Percentiles rank a stretch among this genome's conserved stretches.
Evolutionary conservation across 2,329 filamentous ascomycete species (phyloP).

Genomic region (Colletotrichum sidae): DNA sequence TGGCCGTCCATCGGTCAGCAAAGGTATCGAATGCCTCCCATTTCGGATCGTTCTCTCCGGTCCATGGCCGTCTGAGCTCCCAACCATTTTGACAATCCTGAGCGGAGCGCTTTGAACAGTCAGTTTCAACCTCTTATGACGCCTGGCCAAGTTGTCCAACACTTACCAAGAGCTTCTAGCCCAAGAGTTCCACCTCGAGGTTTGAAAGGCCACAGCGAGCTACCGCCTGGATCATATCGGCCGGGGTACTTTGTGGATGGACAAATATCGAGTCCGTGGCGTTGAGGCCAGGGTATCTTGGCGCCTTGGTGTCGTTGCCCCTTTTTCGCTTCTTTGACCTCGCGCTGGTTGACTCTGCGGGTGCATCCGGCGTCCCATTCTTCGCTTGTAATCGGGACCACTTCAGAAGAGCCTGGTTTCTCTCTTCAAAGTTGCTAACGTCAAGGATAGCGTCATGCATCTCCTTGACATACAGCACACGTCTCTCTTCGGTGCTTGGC

Average conservation of each 20-base stretch:
- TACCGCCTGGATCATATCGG: not conserved
- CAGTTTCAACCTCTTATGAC: not conserved
- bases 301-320: not conserved
- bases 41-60: not conserved
- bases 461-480: not conserved
- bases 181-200: not conserved
- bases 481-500: not conserved
- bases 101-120: not conserved
- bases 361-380: not conserved
- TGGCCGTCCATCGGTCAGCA: not conserved
- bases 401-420: not conserved
- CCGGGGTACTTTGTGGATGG: not conserved
- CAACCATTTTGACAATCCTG: not conserved
- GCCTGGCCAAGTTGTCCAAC: not conserved
- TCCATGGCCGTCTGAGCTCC: not conserved
- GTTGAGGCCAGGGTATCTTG: not conserved
- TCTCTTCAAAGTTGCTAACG: not conserved
- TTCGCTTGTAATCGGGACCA: not conserved
- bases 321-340: not conserved
- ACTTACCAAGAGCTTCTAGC: slow-evolving; percentile 10
- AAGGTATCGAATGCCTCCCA: slow-evolving; percentile 6
- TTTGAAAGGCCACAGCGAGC: not conserved
- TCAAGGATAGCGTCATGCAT: slow-evolving; percentile 8
- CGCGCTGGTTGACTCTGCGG: not conserved
- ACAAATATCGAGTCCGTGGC: not conserved